Evolutionary conservation across 78 protist species (phyloP), one percentile per base, ranked within the genome.

Genomic region (Dictyostelium firmibasis): DNA sequence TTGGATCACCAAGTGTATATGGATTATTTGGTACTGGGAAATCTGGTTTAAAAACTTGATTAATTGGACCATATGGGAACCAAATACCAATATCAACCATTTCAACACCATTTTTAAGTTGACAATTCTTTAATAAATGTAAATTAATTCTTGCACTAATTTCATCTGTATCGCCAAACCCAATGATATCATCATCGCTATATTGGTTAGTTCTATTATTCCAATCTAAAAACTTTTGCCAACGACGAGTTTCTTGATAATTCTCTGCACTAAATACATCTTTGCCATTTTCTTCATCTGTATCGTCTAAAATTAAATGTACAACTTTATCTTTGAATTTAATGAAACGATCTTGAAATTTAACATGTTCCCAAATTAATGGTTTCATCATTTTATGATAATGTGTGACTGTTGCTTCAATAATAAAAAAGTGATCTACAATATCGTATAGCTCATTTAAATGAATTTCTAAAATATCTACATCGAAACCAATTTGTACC

Each of bases 291-390:
- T 76, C 82, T 76, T 76, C 57, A 76, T 76, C 82, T 3, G 82
- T 23, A 16, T 76, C 82, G 38, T 76, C 82, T 0, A 76, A 36
- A 2, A 76, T 18, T 9, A 76, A 76, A 76, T 76, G 82, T 5
- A 76, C 47, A 0, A 76, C 47, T 38, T 76, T 76, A 20, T 76
- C 82, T 76, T 76, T 43, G 38, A 76, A 76, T 33, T 36, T 76
- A 4, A 76, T 6, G 11, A 76, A 76, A 31, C 82, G 31, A 76
- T 76, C 82, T 76, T 76, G 82, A 20, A 31, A 27, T 76, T 76
- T 76, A 36, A 76, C 82, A 36, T 76, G 82, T 16, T 76, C 82
- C 82, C 82, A 76, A 31, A 76, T 76, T 4, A 76, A 76, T 38
- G 82, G 82, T 76, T 76, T 76, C 50, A 31, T 76, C 38, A 76